phyloP scores from a whole-genome alignment of 1,284 basidiomycete genomes.

The Ceratobasidium sp. region DNA sequence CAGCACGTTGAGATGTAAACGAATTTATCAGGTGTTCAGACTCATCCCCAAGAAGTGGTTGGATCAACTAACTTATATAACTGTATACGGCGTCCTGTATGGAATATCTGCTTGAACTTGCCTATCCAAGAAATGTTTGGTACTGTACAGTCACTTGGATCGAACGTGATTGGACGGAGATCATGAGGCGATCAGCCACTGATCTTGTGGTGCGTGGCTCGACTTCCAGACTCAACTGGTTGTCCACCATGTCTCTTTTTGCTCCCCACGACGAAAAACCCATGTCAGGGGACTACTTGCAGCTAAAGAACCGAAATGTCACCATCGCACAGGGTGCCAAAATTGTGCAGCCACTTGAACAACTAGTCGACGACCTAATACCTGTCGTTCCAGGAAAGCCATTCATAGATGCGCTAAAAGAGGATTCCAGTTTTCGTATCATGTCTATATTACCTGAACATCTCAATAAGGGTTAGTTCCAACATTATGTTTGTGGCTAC shows the following conservation, averaged over 20 bases:
- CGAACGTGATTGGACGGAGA: too few relatives aligned
- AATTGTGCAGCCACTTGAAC: neutral
- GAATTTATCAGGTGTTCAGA: too few relatives aligned
- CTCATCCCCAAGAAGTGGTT: too few relatives aligned
- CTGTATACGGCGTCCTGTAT: too few relatives aligned
- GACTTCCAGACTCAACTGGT: neutral
- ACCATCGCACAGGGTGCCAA: neutral
- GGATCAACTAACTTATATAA: too few relatives aligned
- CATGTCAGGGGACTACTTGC: neutral
- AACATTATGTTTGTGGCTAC: neutral
- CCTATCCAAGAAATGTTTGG: too few relatives aligned
- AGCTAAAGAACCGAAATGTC: neutral
- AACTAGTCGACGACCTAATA: slow-evolving; percentile 19
- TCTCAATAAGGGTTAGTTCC: neutral
- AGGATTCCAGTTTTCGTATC: neutral
- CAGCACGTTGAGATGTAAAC: too few relatives aligned
- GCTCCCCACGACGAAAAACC: neutral
- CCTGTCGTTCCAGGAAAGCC: neutral
- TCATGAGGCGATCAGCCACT: neutral
- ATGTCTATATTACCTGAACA: neutral
- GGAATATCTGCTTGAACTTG: too few relatives aligned
- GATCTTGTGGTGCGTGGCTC: too few relatives aligned
- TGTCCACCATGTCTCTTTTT: slow-evolving; percentile 34
- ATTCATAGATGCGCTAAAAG: neutral
- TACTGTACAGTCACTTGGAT: too few relatives aligned